Evolutionary conservation across 1,284 basidiomycete genomes (phyloP).

Genomic region (Vanrija humicola): DNA sequence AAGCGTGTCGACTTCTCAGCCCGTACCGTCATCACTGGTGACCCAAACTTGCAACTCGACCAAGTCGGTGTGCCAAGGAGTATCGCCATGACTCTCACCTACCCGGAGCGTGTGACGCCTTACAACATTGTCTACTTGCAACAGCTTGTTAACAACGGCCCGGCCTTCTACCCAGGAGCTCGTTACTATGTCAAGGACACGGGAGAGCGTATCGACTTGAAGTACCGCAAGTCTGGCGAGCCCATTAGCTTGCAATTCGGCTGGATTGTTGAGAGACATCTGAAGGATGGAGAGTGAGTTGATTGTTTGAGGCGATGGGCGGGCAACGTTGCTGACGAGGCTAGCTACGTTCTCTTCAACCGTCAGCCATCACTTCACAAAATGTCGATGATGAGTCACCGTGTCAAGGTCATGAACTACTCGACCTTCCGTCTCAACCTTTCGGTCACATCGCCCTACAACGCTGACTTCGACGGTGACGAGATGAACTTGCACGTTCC

Average conservation of each 20-base stretch:
- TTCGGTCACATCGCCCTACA: slow-evolving; percentile 53
- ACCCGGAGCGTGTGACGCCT: slow-evolving; percentile 95
- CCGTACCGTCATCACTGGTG: slow-evolving; percentile 98
- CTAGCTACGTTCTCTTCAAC: slow-evolving; percentile 91
- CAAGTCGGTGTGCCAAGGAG: slow-evolving; percentile 96
- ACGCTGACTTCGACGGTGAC: slow-evolving; percentile 98
- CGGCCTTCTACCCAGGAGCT: slow-evolving; percentile 92
- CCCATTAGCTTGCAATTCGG: slow-evolving; percentile 90
- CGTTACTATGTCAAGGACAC: slow-evolving; percentile 97
- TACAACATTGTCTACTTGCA: slow-evolving; percentile 96
- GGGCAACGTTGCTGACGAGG: slow-evolving; percentile 9
- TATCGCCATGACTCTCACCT: slow-evolving; percentile 97
- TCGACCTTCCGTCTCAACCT: slow-evolving; percentile 66
- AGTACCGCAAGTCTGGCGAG: slow-evolving; percentile 97
- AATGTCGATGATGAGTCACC: slow-evolving; percentile 99
- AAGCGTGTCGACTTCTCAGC: slow-evolving; percentile 99
- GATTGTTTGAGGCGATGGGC: not conserved
- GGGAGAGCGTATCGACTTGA: slow-evolving; percentile 93
- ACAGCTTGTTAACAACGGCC: slow-evolving; percentile 94
- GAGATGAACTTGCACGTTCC: slow-evolving; percentile 99
- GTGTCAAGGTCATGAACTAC: slow-evolving; percentile 96
- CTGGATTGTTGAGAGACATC: slow-evolving; percentile 97
- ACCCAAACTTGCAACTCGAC: slow-evolving; percentile 94
- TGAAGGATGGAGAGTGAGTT: slow-evolving; percentile 94
- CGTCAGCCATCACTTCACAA: slow-evolving; percentile 98